phyloP scores from a whole-genome alignment of 2,329 filamentous ascomycete species.

The Pseudocercospora pini-densiflorae region DNA sequence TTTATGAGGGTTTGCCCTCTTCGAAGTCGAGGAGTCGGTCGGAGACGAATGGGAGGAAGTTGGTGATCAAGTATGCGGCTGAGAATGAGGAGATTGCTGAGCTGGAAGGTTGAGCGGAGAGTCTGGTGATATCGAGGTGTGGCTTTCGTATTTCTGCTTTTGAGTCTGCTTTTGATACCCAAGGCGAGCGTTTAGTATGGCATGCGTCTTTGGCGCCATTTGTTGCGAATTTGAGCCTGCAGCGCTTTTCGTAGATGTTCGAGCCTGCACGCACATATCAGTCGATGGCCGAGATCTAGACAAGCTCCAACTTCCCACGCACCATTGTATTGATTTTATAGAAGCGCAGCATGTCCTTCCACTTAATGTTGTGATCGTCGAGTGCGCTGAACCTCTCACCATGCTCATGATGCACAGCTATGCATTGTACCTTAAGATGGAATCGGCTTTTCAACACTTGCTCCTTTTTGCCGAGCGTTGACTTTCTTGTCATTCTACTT shows the following conservation, averaged over 20 bases:
- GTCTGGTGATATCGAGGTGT: neutral
- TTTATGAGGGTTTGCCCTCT: slow-evolving; percentile 14
- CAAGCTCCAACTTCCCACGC: neutral
- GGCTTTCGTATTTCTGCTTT: neutral
- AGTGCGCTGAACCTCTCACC: neutral
- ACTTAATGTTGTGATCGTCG: neutral
- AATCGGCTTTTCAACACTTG: neutral
- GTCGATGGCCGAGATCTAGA: neutral
- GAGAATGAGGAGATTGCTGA: slow-evolving; percentile 15
- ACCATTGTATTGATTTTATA: neutral
- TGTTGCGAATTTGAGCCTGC: neutral
- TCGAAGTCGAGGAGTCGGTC: neutral
- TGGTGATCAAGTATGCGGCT: slow-evolving; percentile 27
- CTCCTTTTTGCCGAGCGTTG: neutral
- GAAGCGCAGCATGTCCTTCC: neutral
- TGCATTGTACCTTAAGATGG: neutral
- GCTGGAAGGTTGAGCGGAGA: slow-evolving; percentile 1
- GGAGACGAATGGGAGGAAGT: slow-evolving; percentile 20
- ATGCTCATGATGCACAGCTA: neutral
- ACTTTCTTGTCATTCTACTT: neutral
- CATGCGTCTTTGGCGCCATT: neutral
- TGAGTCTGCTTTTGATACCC: neutral
- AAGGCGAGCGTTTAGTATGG: neutral
- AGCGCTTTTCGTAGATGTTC: neutral
- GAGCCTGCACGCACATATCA: neutral